Base-by-base conservation (phyloP, 2,329 filamentous ascomycete genomes). In the Fusarium mangiferae region DNA sequence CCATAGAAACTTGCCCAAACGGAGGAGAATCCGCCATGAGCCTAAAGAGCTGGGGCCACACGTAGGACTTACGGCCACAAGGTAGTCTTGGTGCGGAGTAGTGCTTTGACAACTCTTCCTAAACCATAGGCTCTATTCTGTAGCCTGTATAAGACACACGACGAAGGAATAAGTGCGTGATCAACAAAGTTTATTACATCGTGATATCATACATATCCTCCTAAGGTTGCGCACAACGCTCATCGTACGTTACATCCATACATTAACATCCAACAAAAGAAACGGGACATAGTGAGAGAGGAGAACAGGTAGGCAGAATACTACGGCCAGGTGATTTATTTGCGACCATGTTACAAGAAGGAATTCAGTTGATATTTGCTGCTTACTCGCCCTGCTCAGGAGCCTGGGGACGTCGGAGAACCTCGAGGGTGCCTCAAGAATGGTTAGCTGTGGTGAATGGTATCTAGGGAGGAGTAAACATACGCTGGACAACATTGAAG, bases 401-500 rank as follows among this genome's bases (percentile, higher is more conserved):
- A 64, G 64, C 56, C 56, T 81, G 76, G 62, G 84, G 83, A 66
- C 85, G 85, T 80, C 81, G 84, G 66, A 87, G 80, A 62, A 87
- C 81, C 78, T 87, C 85, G 18, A 87, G 80, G 76, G 65, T 82
- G 75, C 85, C 85, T 87, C 69, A 22, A n/a, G 9, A 14, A 44
- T 24, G 17, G 60, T 81, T 51, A 79, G 75, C 26, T 58, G 15
- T 33, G 46, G 33, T 33, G 20, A 20, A 28, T 41, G 26, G 24
- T n/a, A 20, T 51, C 36, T 26, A 44, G 64, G 68, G 24, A 61
- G 36, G 35, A 45, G 44, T 35, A n/a, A 28, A 87, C 93, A 80
- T 90, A 97, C 96, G 92, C 85, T 98, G 94, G 57, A 92, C 83
- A 78, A 98, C 87, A 83, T 86, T 95, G 79, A 98, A 82, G 56